Conservation (phyloP, 2,329 filamentous ascomycete species). For the Arthrobotrys megalospora region DNA sequence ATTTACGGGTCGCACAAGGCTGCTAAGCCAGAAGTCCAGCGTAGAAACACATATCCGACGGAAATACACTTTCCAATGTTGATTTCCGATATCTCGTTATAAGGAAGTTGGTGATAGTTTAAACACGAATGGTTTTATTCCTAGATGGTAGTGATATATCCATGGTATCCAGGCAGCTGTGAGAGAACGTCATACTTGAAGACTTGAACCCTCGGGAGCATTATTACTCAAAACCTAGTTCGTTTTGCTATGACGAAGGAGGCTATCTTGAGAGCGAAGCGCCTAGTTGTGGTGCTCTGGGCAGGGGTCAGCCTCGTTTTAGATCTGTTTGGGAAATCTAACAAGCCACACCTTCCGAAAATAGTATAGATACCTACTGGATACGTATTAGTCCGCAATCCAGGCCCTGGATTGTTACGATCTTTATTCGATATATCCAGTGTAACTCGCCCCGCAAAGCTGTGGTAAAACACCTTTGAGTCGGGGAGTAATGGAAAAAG, state of each 20-base stretch:
- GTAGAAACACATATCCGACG: too few species aligned
- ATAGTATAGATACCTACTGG: neutral
- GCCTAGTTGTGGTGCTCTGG: neutral
- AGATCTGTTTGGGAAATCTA: conserved; percentile 8
- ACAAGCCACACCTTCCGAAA: neutral
- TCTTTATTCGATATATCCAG: too few species aligned
- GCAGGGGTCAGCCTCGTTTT: conserved; percentile 10
- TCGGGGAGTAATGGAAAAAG: neutral
- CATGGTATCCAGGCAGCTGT: neutral
- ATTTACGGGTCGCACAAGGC: too few species aligned
- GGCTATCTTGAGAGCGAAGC: neutral
- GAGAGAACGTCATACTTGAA: neutral
- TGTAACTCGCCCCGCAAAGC: neutral
- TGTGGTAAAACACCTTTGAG: conserved; percentile 5
- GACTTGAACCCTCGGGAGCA: neutral
- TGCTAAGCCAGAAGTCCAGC: too few species aligned
- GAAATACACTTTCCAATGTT: too few species aligned
- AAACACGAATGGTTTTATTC: conserved; percentile 4
- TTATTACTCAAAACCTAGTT: neutral
- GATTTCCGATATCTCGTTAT: neutral
- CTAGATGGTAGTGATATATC: neutral
- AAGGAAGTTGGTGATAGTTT: neutral
- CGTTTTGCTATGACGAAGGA: conserved; percentile 14
- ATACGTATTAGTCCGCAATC: neutral
- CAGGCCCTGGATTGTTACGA: too few species aligned